Base-by-base conservation (phyloP, 2,329 filamentous ascomycete genomes). In the Canariomyces notabilis region DNA sequence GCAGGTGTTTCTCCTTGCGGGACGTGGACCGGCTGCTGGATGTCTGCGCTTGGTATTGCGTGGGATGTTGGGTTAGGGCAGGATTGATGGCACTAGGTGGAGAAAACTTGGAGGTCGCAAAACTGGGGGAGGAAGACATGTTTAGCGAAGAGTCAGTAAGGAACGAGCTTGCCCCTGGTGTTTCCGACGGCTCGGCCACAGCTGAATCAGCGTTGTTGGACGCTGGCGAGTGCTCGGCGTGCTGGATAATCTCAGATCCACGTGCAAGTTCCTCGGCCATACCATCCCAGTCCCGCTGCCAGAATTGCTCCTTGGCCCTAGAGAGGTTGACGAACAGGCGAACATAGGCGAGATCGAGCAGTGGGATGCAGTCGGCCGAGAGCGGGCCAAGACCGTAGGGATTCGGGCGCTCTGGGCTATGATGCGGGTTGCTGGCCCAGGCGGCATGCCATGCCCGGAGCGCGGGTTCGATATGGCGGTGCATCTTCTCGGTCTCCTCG, bases 401-500 rank as follows among this genome's bases (percentile, higher is more conserved):
- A 62, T 93, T 95, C 0, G 89, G 89, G 42, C 88, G 77, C 63
- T 95, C 87, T 5, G 93, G 69, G 57, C 83, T 89, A 64, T 95
- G 89, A 35, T 86, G 80, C 2, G 88, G 85, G 61, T 93, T 94
- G 59, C 82, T 87, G 34, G 84, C 82, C 91, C 91, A 97, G 0
- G 89, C 90, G 37, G 85, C 79, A 67, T 95, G 89, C 93, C 93
- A 98, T 6, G 91, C 90, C 63, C 89, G 86, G 51, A 98, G 72
- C 2, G 91, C 91, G 9, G 91, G 91, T 64, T 96, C 90, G 48
- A 97, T 94, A 60, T 95, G 89, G 2, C 86, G 80, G 63, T 96
- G 90, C 89, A 97, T 95, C 54, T 89, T 89, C 56, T 97, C 90
- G 0, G 89, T 95, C 66, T 97, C 91, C 54, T 91, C 85, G 26